Evolutionary conservation across 2,329 filamentous ascomycete species (phyloP).

Genomic region (Trichoderma polysporum): DNA sequence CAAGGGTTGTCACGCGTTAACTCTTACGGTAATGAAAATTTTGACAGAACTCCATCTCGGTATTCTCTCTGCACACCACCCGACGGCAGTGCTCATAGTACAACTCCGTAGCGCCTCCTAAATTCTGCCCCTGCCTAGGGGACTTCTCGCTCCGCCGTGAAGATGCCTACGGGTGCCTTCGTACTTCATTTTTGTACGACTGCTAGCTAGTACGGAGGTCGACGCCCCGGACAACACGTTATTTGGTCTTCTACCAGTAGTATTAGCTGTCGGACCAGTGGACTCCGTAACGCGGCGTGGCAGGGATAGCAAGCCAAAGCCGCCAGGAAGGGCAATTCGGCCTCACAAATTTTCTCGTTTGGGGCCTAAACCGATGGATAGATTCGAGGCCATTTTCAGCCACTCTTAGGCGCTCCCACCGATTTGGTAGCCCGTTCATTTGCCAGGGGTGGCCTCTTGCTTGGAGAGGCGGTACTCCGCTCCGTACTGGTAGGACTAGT

Average conservation of each 20-base stretch:
- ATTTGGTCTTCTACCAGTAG: neutral
- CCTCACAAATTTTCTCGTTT: neutral
- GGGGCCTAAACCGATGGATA: neutral
- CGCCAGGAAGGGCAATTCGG: slow-evolving; percentile 3
- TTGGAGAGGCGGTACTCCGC: neutral
- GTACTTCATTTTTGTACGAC: no score
- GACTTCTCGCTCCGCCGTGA: neutral
- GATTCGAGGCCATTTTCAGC: slow-evolving; percentile 13
- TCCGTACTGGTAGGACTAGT: neutral
- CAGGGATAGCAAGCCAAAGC: neutral
- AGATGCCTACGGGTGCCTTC: neutral
- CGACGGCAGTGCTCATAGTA: neutral
- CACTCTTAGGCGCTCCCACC: slow-evolving; percentile 18
- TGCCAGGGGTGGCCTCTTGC: slow-evolving; percentile 6
- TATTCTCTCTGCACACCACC: neutral
- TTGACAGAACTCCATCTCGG: neutral
- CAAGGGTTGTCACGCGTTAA: neutral
- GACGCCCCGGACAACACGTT: neutral
- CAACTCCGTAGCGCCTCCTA: neutral
- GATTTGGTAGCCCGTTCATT: slow-evolving; percentile 18
- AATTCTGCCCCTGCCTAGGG: neutral
- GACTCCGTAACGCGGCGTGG: slow-evolving; percentile 5
- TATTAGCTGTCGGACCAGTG: slow-evolving; percentile 9
- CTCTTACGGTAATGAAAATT: neutral
- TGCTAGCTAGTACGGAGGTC: neutral